phyloP scores from a whole-genome alignment of 1,284 basidiomycete genomes.

The Coniophora puteana region DNA sequence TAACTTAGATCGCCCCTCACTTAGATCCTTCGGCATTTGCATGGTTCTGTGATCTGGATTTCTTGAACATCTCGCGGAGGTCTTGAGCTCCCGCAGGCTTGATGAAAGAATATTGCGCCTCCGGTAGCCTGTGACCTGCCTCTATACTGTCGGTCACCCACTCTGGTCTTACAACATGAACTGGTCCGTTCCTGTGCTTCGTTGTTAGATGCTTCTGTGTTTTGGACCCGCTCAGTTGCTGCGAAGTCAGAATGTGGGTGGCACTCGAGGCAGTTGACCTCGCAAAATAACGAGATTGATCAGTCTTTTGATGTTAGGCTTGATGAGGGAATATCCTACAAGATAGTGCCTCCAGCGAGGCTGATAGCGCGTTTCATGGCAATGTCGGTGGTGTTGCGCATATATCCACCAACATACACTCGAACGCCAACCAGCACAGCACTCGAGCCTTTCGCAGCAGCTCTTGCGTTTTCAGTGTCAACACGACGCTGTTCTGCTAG shows the following conservation, averaged over 20 bases:
- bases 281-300: slow-evolving; percentile 4
- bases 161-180: slow-evolving; percentile 63
- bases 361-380: slow-evolving; percentile 64
- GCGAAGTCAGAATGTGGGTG: slow-evolving; percentile 72
- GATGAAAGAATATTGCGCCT: slow-evolving; percentile 51
- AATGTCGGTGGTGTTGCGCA: slow-evolving; percentile 66
- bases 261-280: slow-evolving; percentile 54
- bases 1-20: background rate
- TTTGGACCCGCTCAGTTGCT: slow-evolving; percentile 60
- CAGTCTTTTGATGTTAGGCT: slow-evolving; percentile 2
- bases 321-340: slow-evolving; percentile 30
- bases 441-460: slow-evolving; percentile 19
- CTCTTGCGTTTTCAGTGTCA: slow-evolving; percentile 10
- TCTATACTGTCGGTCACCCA: slow-evolving; percentile 67
- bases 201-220: slow-evolving; percentile 54
- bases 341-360: slow-evolving; percentile 51
- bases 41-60: background rate
- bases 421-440: slow-evolving; percentile 40
- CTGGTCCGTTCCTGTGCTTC: slow-evolving; percentile 40
- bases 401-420: slow-evolving; percentile 65
- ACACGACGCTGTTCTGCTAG: slow-evolving; percentile 41
- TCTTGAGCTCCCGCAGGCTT: slow-evolving; percentile 22
- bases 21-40: background rate
- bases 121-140: slow-evolving; percentile 51
- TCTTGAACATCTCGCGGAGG: slow-evolving; percentile 24